Evolutionary conservation across 768 basidiomycete genomes (phyloP), one percentile per base, ranked within the genome.

Genomic region (Boletellus ananiceps): DNA sequence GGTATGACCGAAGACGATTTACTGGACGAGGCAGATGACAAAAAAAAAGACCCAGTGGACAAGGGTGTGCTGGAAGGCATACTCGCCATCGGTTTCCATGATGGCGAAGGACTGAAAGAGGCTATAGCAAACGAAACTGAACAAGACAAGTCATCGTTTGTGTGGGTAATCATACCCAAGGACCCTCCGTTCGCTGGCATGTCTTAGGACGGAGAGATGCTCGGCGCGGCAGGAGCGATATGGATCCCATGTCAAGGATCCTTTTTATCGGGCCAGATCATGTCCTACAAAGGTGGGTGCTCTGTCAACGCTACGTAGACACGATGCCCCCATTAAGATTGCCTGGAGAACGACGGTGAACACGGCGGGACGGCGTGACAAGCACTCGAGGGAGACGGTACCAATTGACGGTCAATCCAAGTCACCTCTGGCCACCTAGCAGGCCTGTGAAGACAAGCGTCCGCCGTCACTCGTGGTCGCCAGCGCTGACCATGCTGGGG

Each of bases 111-210:
- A 21, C 29, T 4, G 5, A 8, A 37, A 40, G 42, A 41, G 19
- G 16, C 53, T 48, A 32, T 23, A 16, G 15, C 25, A 32, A 44
- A 35, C 9, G 37, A 27, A 16, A 13, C 25, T 19, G 35, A 32
- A 43, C 32, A 39, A 49, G 19, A 14, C n/a, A 12, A 13, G 19
- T 29, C 15, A 9, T 23, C 29, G 12, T 32, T 38, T 25, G 14
- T n/a, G 14, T 19, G 21, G 36, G 11, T 1, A 34, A 34, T 5
- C 15, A 13, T 29, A 29, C 29, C 29, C 29, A 11, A 29, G 29
- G 29, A 29, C 29, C 29, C 8, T 21, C 33, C 39, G 42, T 46
- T 53, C 37, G 37, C 47, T n/a, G 13, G 13, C 41, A 57, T 35
- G 19, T 8, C 15, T 37, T 19, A n/a, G n/a, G n/a, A 9, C 2